Conservation (phyloP, 2,329 filamentous ascomycete species). For the Lachnellula suecica region DNA sequence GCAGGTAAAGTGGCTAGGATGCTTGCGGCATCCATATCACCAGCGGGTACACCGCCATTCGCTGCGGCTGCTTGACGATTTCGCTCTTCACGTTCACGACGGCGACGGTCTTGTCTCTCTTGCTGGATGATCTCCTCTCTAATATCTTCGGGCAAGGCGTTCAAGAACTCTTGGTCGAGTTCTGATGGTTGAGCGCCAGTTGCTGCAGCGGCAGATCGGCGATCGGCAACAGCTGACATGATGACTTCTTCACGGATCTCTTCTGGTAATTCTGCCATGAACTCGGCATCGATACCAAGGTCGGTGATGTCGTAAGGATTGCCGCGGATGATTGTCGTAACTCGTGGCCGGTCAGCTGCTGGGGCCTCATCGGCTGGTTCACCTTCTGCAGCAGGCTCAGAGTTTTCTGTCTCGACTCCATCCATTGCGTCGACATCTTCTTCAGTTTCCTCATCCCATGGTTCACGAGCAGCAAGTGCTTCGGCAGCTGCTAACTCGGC, state of each 20-base stretch:
- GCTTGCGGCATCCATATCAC: conserved; percentile 85
- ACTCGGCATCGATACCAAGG: conserved; percentile 90
- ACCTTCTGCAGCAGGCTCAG: conserved; percentile 33
- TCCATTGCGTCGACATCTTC: conserved; percentile 58
- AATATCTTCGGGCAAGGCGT: conserved; percentile 87
- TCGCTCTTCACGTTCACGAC: conserved; percentile 79
- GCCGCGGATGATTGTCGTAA: conserved; percentile 82
- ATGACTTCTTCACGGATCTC: conserved; percentile 96
- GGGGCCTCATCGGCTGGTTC: conserved; percentile 39
- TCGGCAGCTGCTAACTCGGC: conserved; percentile 55
- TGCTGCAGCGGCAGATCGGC: conserved; percentile 73
- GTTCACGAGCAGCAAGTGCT: conserved; percentile 48
- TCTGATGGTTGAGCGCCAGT: conserved; percentile 74
- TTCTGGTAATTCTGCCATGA: conserved; percentile 94
- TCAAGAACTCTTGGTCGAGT: conserved; percentile 90
- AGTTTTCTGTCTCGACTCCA: conserved; percentile 61
- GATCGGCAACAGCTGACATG: conserved; percentile 81
- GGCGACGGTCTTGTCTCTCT: conserved; percentile 84
- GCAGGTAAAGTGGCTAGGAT: conserved; percentile 90
- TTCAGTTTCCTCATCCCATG: conserved; percentile 40
- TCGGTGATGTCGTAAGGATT: conserved; percentile 91
- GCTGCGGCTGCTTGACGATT: conserved; percentile 63
- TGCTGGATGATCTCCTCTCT: conserved; percentile 88
- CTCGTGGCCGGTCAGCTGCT: conserved; percentile 56
- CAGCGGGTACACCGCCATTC: conserved; percentile 45